Conservation (phyloP, 139 green algal genomes). For the Chlorella sp. region DNA sequence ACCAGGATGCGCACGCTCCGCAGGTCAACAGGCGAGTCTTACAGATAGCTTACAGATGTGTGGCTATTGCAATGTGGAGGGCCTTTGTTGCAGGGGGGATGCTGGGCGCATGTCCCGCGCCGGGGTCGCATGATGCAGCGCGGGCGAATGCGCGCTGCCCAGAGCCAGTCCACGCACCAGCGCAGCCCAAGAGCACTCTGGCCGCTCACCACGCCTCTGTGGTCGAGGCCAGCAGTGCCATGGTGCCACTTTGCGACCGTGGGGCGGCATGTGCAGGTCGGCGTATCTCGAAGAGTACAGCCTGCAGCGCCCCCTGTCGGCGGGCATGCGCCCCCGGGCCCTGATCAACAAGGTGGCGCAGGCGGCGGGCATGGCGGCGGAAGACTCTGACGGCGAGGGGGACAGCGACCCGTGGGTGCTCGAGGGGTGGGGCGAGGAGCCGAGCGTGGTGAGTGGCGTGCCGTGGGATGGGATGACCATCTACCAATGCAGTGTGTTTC, state of each 20-base stretch:
- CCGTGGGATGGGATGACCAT: too few relatives aligned
- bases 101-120: too few relatives aligned
- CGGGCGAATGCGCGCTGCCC: background rate
- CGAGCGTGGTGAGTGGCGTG: background rate
- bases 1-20: too few relatives aligned
- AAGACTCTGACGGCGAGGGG: constrained; percentile 1
- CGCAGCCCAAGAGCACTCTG: background rate
- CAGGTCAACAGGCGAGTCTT: too few relatives aligned
- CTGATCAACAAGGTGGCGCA: constrained; percentile 23
- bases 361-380: constrained; percentile 3
- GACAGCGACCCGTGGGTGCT: constrained; percentile 22
- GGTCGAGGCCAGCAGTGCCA: background rate
- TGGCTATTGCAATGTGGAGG: too few relatives aligned
- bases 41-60: too few relatives aligned
- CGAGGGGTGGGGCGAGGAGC: constrained; percentile 24
- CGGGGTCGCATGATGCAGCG: too few relatives aligned
- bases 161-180: too few relatives aligned
- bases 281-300: constrained; percentile 20
- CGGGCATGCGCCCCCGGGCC: constrained; percentile 12
- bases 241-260: background rate
- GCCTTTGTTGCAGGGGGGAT: too few relatives aligned
- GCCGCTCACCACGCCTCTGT: background rate
- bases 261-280: constrained; percentile 9
- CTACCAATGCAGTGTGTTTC: too few relatives aligned
- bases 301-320: constrained; percentile 12